Evolutionary conservation across 257 asterid genomes (phyloP).

Genomic region (Lithospermum erythrorhizon): DNA sequence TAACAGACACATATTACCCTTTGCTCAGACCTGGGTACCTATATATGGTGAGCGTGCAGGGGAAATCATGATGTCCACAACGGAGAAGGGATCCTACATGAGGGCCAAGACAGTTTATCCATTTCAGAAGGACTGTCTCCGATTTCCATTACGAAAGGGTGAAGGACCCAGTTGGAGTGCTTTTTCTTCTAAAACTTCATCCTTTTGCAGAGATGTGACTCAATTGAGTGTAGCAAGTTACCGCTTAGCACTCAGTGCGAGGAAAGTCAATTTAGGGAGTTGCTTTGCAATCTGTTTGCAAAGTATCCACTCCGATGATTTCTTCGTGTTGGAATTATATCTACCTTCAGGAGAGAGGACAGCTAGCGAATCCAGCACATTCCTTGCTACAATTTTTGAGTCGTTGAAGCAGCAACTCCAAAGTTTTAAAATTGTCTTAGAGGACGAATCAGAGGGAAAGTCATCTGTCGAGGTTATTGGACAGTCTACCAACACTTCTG

Average conservation of each 20-base stretch:
- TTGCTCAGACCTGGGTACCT: slow-evolving; percentile 23
- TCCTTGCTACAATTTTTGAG: slow-evolving; percentile 10
- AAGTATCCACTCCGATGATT: slow-evolving; percentile 3
- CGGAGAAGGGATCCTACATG: slow-evolving; percentile 15
- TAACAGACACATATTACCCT: slow-evolving; percentile 10
- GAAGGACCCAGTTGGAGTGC: slow-evolving; percentile 17
- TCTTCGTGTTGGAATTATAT: slow-evolving; percentile 20
- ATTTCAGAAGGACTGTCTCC: slow-evolving; percentile 18
- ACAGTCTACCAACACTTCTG: not conserved
- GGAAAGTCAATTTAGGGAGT: slow-evolving; percentile 10
- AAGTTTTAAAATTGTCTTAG: slow-evolving; percentile 13
- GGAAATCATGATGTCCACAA: slow-evolving; percentile 7
- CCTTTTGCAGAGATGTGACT: slow-evolving; percentile 21
- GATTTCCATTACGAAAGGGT: slow-evolving; percentile 15
- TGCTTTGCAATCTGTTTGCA: slow-evolving; percentile 20
- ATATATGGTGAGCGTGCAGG: not conserved
- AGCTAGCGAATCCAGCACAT: slow-evolving; percentile 4
- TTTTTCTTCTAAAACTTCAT: slow-evolving; percentile 9
- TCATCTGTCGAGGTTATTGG: slow-evolving; percentile 7
- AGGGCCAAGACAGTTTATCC: slow-evolving; percentile 4
- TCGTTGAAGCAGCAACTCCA: slow-evolving; percentile 15
- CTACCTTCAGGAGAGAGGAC: slow-evolving; percentile 7
- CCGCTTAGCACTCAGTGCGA: slow-evolving; percentile 15
- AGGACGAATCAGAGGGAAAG: slow-evolving; percentile 11
- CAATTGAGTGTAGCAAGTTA: slow-evolving; percentile 9